phyloP scores from a whole-genome alignment of 768 basidiomycete genomes.

The Lyophyllum shimeji region DNA sequence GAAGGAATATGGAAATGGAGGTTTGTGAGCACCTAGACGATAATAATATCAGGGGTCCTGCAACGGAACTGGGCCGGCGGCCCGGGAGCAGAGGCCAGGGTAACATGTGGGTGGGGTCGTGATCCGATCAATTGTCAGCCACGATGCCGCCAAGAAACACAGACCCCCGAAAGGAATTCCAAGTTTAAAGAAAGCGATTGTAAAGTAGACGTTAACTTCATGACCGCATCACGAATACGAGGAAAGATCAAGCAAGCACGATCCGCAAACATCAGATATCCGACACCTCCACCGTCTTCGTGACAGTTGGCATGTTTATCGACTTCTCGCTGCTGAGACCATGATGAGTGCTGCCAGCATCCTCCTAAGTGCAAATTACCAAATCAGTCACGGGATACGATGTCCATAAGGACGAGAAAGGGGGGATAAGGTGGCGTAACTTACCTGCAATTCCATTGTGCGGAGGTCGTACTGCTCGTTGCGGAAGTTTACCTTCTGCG shows the following conservation, averaged over 20 bases:
- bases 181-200: no score
- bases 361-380: neutral
- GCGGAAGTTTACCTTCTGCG: constrained; percentile 3
- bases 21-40: no score
- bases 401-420: neutral
- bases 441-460: constrained; percentile 11
- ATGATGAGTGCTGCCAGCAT: neutral
- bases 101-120: no score
- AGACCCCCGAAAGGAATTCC: no score
- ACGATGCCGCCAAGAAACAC: no score
- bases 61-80: no score
- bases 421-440: neutral
- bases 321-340: neutral
- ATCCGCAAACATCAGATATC: constrained; percentile 14
- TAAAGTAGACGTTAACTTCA: no score
- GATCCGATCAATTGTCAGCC: no score
- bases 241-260: neutral
- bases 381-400: neutral
- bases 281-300: constrained; percentile 21
- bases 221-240: neutral
- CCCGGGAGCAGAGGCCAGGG: no score
- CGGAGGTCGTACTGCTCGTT: constrained; percentile 15
- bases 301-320: constrained; percentile 22
- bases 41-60: no score
- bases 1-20: no score